Evolutionary conservation across 805 yeast genomes (phyloP), one percentile per base, ranked within the genome.

Genomic region (Candida tammaniensis): DNA sequence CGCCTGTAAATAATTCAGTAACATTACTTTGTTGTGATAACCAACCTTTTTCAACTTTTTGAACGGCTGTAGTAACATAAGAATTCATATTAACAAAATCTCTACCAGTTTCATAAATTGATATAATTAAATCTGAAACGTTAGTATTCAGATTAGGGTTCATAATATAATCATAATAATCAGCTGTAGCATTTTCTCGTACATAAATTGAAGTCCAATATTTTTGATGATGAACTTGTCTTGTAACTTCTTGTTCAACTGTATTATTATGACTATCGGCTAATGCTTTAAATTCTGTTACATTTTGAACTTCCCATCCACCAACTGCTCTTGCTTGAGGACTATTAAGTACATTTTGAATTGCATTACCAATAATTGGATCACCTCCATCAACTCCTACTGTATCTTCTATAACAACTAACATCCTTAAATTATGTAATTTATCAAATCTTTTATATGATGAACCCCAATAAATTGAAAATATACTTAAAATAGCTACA

Each of bases 191-290:
- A 46, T 75, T 70, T 10, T 67, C 55, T 14, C 52, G 47, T 21
- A 82, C 74, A 42, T 76, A 73, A 22, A 81, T 58, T 0, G 82
- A 73, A 16, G 74, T 70, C 93, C 91, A 84, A 47, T 69, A 80
- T 12, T 70, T 48, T 53, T 79, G 75, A 33, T 70, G 72, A 46
- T 73, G 76, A 3, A 83, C 68, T 34, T 58, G 57, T 21, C 67
- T 46, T 25, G 54, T 22, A 14, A 80, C 51, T 43, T 73, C 72
- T 4, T 63, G 64, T 21, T 53, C 59, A 6, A 66, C 33, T 7
- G 50, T 37, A 31, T 47, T 50, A 33, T 51, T 46, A 36, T 57
- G 50, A n/a, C 44, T 38, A 1, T 30, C 46, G n/a, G 70, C 70
- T 8, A 40, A 22, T 8, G 40, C 50, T 5, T 40, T 40, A 26